These are phyloP conservation scores for Colletotrichum viniferum DNA, from an alignment of 2,329 filamentous ascomycete species.

Conservation along the genomic window DNA sequence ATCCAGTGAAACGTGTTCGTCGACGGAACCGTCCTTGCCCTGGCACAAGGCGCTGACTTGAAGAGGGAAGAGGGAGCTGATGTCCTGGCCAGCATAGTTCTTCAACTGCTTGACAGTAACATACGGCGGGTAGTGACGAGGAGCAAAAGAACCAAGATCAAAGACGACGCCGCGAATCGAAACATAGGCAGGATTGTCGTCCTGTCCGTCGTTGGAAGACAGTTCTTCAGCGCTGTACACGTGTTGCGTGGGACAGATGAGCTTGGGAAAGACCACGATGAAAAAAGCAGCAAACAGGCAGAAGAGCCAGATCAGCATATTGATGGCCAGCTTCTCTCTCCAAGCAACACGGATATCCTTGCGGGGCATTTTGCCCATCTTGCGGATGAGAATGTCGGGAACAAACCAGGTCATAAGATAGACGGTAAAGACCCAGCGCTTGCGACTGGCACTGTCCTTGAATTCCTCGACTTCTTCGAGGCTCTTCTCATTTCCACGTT, in stretches of 20 bases:
- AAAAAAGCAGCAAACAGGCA: conserved; percentile 84
- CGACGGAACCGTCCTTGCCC: conserved; percentile 68
- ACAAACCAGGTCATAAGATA: conserved; percentile 85
- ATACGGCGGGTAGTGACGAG: conserved; percentile 76
- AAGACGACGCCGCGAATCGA: conserved; percentile 91
- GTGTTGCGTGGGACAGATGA: conserved; percentile 91
- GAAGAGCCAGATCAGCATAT: conserved; percentile 92
- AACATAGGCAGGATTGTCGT: conserved; percentile 67
- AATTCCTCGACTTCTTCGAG: conserved; percentile 90
- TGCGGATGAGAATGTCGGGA: conserved; percentile 81
- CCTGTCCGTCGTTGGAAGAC: conserved; percentile 73
- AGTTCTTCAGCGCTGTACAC: conserved; percentile 85
- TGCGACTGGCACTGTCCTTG: conserved; percentile 77
- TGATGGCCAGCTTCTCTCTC: conserved; percentile 98
- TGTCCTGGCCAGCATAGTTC: conserved; percentile 85
- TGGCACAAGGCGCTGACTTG: conserved; percentile 93
- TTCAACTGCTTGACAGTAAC: conserved; percentile 66
- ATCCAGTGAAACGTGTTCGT: conserved; percentile 80
- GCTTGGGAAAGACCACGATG: conserved; percentile 82
- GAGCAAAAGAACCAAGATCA: conserved; percentile 75
- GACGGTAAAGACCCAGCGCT: conserved; percentile 87
- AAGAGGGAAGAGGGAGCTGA: conserved; percentile 88
- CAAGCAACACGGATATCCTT: conserved; percentile 93
- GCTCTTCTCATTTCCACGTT: conserved; percentile 90
- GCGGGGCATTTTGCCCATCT: conserved; percentile 82